These are phyloP conservation scores for Yarrowia sp. DNA, from an alignment of 805 yeast species.

Conservation along the genomic window DNA sequence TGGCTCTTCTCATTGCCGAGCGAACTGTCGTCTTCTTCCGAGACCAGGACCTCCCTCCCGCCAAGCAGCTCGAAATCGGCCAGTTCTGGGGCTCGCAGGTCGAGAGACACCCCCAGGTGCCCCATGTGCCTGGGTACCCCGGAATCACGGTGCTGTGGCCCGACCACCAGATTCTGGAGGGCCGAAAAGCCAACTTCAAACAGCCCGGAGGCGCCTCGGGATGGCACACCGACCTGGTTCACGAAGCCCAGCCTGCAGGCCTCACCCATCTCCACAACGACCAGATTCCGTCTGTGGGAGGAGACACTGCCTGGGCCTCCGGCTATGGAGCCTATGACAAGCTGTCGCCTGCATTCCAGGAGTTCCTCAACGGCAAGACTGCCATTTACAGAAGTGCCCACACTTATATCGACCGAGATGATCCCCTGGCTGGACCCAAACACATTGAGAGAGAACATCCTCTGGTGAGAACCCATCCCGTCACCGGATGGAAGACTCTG, in stretches of 20 bases:
- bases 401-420: constrained; percentile 54
- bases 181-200: constrained; percentile 42
- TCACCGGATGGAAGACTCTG: constrained; percentile 66
- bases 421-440: constrained; percentile 57
- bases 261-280: constrained; percentile 62
- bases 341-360: constrained; percentile 58
- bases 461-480: constrained; percentile 68
- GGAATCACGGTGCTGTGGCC: constrained; percentile 57
- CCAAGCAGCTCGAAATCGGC: constrained; percentile 56
- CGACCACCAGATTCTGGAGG: constrained; percentile 50
- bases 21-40: constrained; percentile 61
- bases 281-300: constrained; percentile 58
- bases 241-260: constrained; percentile 65
- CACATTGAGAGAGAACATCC: constrained; percentile 56
- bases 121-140: constrained; percentile 51
- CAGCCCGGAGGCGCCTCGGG: constrained; percentile 47
- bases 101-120: constrained; percentile 54
- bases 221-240: constrained; percentile 64
- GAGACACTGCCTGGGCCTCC: constrained; percentile 63
- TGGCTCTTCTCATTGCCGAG: constrained; percentile 58
- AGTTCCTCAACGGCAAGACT: constrained; percentile 56
- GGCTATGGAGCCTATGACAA: constrained; percentile 63
- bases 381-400: constrained; percentile 56
- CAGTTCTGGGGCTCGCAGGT: constrained; percentile 56
- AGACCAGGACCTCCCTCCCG: constrained; percentile 54